These are phyloP conservation scores for Serpula lacrymans DNA, from an alignment of 768 basidiomycete species.

Conservation along the genomic window DNA sequence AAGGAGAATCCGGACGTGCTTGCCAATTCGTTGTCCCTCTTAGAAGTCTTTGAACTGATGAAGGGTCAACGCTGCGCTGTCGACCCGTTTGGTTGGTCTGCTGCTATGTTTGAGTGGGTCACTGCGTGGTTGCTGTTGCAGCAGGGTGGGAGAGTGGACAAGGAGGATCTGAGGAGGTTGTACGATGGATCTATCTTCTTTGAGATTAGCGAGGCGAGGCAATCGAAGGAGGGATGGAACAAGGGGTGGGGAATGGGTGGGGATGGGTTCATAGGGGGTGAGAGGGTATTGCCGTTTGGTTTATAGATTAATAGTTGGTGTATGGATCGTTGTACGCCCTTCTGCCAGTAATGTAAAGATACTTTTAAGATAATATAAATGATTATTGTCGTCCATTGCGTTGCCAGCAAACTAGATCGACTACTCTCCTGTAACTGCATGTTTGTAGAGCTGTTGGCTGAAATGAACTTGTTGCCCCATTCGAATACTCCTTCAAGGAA, in stretches of 20 bases:
- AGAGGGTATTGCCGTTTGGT: constrained; percentile 25
- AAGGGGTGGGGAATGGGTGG: constrained; percentile 28
- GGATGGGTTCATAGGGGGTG: constrained; percentile 28
- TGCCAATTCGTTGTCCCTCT: constrained; percentile 24
- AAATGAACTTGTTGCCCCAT: no score
- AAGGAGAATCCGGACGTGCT: constrained; percentile 6
- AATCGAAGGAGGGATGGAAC: constrained; percentile 18
- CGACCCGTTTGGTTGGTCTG: constrained; percentile 36
- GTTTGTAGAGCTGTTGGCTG: no score
- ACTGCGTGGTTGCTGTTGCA: constrained; percentile 39
- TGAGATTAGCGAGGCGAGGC: constrained; percentile 25
- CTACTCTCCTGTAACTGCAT: no score
- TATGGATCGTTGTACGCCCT: no score
- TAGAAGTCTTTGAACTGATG: constrained; percentile 28
- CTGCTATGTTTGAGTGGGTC: constrained; percentile 35
- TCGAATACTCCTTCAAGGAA: no score
- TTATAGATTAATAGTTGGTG: no score
- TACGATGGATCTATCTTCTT: constrained; percentile 40
- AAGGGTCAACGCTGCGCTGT: constrained; percentile 29
- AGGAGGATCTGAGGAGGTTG: constrained; percentile 39
- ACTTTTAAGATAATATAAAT: no score
- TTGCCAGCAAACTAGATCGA: no score
- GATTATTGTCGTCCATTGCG: no score
- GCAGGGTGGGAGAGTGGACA: constrained; percentile 33
- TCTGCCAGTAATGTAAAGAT: no score